Evolutionary conservation across 768 basidiomycete genomes (phyloP), one percentile per base, ranked within the genome.

Genomic region (Filobasidium wieringae): DNA sequence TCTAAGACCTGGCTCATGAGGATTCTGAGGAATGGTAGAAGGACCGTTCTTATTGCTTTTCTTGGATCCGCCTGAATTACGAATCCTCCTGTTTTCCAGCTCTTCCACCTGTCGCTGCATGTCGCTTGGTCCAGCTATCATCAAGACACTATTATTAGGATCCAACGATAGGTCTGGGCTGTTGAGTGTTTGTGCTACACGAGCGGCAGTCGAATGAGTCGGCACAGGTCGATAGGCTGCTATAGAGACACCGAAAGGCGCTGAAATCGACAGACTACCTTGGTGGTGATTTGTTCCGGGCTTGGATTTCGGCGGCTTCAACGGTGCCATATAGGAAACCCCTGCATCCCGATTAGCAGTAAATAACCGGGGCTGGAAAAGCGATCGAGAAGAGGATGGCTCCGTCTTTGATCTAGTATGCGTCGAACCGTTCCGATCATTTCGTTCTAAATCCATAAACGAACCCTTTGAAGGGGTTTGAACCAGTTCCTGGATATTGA

Each of bases 211-310:
- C 34, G 14, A 26, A 29, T 34, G 36, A 17, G 50, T 36, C 17
- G 56, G 49, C 17, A 39, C 56, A 8, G 56, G 56, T 4, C 56
- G 47, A 30, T 50, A 57, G 7, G 56, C 49, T 14, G 56, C 56
- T 34, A 57, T 50, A 1, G 56, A 50, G 8, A 57, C 27, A 4
- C 56, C 56, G 29, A 32, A 57, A 17, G 56, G 56, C 5, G 56
- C 56, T 22, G 56, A 57, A 4, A 57, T 51, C 1, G 56, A 39
- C 2, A 47, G 55, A 11, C 27, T 30, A 19, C n/a, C n/a, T n/a
- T n/a, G n/a, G n/a, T n/a, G n/a, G n/a, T n/a, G n/a, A n/a, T n/a
- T n/a, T n/a, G n/a, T n/a, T n/a, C n/a, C n/a, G n/a, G n/a, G n/a
- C n/a, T n/a, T n/a, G n/a, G n/a, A n/a, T n/a, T n/a, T n/a, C n/a